Evolutionary conservation across 1,284 basidiomycete genomes (phyloP).

Genomic region (Fomitopsis schrenkii): DNA sequence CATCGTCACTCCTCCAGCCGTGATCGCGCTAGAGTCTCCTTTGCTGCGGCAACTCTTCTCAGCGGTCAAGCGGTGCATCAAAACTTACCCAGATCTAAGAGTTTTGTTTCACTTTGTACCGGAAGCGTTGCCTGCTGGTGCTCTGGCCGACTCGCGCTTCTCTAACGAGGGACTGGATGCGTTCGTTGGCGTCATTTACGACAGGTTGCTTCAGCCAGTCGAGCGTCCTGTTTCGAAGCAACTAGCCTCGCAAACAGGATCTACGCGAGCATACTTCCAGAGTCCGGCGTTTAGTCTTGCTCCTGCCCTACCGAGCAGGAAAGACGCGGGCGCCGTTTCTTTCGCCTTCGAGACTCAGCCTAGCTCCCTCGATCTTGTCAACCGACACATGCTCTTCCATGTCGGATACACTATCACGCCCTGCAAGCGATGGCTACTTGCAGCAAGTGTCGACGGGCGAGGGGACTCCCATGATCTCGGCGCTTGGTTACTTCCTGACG

Average conservation of each 20-base stretch:
- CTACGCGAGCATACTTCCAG: slow-evolving; percentile 48
- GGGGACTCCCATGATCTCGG: slow-evolving; percentile 68
- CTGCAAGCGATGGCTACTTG: slow-evolving; percentile 70
- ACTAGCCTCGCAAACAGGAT: slow-evolving; percentile 36
- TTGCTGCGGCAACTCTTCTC: slow-evolving; percentile 62
- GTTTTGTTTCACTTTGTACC: slow-evolving; percentile 69
- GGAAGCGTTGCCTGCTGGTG: slow-evolving; percentile 47
- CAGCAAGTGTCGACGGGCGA: slow-evolving; percentile 71
- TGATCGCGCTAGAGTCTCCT: slow-evolving; percentile 55
- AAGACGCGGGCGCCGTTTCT: slow-evolving; percentile 21
- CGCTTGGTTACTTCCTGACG: slow-evolving; percentile 57
- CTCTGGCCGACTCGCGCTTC: slow-evolving; percentile 35
- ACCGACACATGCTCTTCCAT: slow-evolving; percentile 69
- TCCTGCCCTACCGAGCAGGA: slow-evolving; percentile 36
- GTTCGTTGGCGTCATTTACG: slow-evolving; percentile 63
- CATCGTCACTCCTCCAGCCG: slow-evolving; percentile 54
- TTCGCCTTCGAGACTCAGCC: slow-evolving; percentile 41
- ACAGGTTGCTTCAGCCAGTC: slow-evolving; percentile 59
- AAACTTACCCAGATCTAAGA: slow-evolving; percentile 39
- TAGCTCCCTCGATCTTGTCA: slow-evolving; percentile 60
- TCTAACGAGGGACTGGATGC: slow-evolving; percentile 38
- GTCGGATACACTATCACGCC: slow-evolving; percentile 64
- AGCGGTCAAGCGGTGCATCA: slow-evolving; percentile 50
- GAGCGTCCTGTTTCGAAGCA: slow-evolving; percentile 54
- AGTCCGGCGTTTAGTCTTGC: slow-evolving; percentile 64